These are phyloP conservation scores for Leersia perrieri DNA, from an alignment of 176 grass and related monocot species.

Conservation along the genomic window DNA sequence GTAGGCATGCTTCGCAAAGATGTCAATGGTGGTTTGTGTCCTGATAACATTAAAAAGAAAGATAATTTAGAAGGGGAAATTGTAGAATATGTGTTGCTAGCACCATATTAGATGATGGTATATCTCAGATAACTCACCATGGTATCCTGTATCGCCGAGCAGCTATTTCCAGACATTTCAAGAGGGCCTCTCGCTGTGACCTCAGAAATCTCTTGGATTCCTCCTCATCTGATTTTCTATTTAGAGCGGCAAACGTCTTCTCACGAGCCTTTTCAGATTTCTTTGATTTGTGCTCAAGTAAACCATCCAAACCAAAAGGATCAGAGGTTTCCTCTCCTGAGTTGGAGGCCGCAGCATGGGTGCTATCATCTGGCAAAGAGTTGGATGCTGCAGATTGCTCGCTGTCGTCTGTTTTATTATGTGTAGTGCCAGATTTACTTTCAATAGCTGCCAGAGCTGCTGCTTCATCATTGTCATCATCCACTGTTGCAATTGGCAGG, in stretches of 20 bases:
- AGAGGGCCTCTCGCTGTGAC: slow-evolving; percentile 67
- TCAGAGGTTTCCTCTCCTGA: slow-evolving; percentile 45
- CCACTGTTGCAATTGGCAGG: slow-evolving; percentile 52
- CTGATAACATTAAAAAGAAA: slow-evolving; percentile 35
- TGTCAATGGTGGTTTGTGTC: slow-evolving; percentile 87
- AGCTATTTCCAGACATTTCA: slow-evolving; percentile 84
- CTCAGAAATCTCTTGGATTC: slow-evolving; percentile 57
- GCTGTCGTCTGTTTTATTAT: slow-evolving; percentile 9
- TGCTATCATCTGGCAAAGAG: neutral
- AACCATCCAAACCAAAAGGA: slow-evolving; percentile 80
- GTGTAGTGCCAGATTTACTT: slow-evolving; percentile 21
- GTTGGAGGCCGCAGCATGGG: neutral
- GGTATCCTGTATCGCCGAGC: slow-evolving; percentile 76
- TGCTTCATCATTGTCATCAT: slow-evolving; percentile 78
- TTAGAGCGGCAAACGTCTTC: slow-evolving; percentile 42
- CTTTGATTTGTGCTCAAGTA: slow-evolving; percentile 57
- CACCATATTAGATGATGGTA: neutral
- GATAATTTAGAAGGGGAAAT: neutral
- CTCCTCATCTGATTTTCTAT: slow-evolving; percentile 43
- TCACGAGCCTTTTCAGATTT: slow-evolving; percentile 48
- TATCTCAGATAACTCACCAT: slow-evolving; percentile 48
- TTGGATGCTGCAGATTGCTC: neutral
- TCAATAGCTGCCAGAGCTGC: slow-evolving; percentile 46
- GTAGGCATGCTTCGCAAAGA: slow-evolving; percentile 75
- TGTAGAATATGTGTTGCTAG: neutral